phyloP scores from a whole-genome alignment of 306 rosid species.

The Medicago lupulina region DNA sequence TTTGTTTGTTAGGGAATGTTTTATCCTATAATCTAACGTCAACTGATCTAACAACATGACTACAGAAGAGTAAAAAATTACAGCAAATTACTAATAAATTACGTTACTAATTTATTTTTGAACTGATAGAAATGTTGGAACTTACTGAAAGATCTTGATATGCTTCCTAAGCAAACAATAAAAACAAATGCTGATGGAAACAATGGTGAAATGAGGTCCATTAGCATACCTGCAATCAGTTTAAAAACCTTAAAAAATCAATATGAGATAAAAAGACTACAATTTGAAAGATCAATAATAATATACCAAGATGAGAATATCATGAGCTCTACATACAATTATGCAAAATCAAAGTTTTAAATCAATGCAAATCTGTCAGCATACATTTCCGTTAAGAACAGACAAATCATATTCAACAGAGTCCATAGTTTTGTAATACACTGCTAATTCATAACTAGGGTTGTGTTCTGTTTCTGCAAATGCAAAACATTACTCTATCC shows the following conservation, averaged over 20 bases:
- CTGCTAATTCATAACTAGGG: too few relatives aligned
- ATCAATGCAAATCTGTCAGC: too few relatives aligned
- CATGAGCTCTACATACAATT: too few relatives aligned
- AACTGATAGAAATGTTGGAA: conserved; percentile 30
- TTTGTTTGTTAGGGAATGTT: conserved; percentile 8
- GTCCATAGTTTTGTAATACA: too few relatives aligned
- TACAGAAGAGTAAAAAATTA: not conserved
- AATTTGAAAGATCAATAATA: not conserved
- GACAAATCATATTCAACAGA: too few relatives aligned
- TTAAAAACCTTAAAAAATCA: conserved; percentile 39
- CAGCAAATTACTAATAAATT: not conserved
- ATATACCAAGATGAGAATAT: too few relatives aligned
- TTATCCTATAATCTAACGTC: conserved; percentile 12
- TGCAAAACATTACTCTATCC: too few relatives aligned
- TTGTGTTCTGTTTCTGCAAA: too few relatives aligned
- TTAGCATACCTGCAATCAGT: conserved; percentile 84
- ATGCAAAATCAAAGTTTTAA: too few relatives aligned
- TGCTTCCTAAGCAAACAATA: conserved; percentile 91
- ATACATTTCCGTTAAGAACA: too few relatives aligned
- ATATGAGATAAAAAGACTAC: conserved; percentile 9
- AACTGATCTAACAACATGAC: conserved; percentile 6
- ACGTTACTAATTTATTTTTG: conserved; percentile 23
- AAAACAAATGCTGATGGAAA: conserved; percentile 87
- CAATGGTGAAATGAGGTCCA: conserved; percentile 95
- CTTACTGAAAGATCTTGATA: conserved; percentile 99